Base-by-base conservation (phyloP, 164 flowering plant species). In the Stephania cephalantha region DNA sequence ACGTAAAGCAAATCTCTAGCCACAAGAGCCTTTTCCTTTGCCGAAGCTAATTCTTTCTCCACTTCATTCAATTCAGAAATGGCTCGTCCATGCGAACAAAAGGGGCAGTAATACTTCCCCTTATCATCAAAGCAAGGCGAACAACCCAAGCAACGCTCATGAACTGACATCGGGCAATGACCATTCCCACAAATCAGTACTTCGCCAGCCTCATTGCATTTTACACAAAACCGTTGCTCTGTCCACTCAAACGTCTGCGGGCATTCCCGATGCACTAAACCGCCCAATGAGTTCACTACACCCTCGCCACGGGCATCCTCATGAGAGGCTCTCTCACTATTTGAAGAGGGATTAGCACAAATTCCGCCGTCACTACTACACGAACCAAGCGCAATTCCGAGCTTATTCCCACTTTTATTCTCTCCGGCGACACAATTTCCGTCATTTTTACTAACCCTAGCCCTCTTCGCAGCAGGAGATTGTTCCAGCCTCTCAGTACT, bases 81-180 rank as follows among this genome's bases (percentile, higher is more conserved):
- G 58, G 75, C 79, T 58, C 46, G 69, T 35, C 79, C 85, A 71
- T 84, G 86, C 11, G 73, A 55, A 76, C 91, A 89, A 58, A 78
- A 79, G 0, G 93, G 91, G 75, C 93, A 88, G 73, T 80, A 86
- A 73, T 82, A 88, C n/a, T 78, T 72, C 0, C 88, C 89, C 22
- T 22, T 13, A 7, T 79, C 80, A 68, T 88, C 89, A 75, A 83
- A 82, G 35, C n/a, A 35, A 70, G 89, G 82, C 6, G 72, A 30
- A 61, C 35, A 76, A 17, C 77, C 44, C 78, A 88, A 65, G 71
- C 93, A 89, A 31, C 48, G 58, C 71, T 77, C 82, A 66, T 89
- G 93, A 30, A 86, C 52, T 5, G 84, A 78, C 53, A 87, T 1
- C 2, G 82, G 82, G 69, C 93, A 89, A 42, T 78, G 81, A n/a